Conservation (phyloP, 208 protist genomes). For the Trypanosoma rangeli region DNA sequence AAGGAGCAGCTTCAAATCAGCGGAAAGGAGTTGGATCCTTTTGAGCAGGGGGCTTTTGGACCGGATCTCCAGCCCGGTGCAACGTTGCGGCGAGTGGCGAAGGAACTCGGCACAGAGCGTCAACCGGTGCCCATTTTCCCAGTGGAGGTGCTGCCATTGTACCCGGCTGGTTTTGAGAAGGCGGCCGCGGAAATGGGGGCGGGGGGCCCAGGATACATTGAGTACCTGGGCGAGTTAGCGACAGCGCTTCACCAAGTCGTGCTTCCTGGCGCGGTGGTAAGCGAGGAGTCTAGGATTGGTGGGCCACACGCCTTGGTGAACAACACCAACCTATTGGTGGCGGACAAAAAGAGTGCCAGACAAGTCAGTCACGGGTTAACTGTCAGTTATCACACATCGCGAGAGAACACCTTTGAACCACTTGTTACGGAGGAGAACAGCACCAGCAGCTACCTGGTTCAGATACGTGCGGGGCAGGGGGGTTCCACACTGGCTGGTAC, state of each 20-base stretch:
- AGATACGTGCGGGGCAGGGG: not conserved
- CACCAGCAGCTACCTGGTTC: conserved; percentile 76
- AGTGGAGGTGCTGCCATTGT: conserved; percentile 75
- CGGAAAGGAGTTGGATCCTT: conserved; percentile 57
- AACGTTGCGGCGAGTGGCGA: conserved; percentile 46
- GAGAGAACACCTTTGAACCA: conserved; percentile 67
- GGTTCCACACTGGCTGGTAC: conserved; percentile 16
- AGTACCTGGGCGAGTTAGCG: conserved; percentile 54
- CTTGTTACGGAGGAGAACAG: conserved; percentile 54
- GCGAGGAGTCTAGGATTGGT: conserved; percentile 25
- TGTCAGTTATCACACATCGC: conserved; percentile 54
- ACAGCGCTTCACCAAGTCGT: conserved; percentile 55
- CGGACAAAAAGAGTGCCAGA: conserved; percentile 40
- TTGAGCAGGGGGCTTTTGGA: conserved; percentile 37
- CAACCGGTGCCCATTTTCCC: conserved; percentile 52
- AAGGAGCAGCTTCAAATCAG: conserved; percentile 60
- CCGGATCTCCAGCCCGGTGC: conserved; percentile 48
- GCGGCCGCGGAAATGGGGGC: conserved; percentile 30
- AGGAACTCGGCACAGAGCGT: conserved; percentile 30
- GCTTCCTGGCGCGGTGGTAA: conserved; percentile 55
- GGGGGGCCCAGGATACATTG: conserved; percentile 16
- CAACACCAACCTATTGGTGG: conserved; percentile 62
- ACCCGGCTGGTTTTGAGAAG: conserved; percentile 47
- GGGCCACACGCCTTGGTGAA: conserved; percentile 71
- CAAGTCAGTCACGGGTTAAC: conserved; percentile 27